Conservation (phyloP, 2,329 filamentous ascomycete genomes). For the Alternaria gaisen region DNA sequence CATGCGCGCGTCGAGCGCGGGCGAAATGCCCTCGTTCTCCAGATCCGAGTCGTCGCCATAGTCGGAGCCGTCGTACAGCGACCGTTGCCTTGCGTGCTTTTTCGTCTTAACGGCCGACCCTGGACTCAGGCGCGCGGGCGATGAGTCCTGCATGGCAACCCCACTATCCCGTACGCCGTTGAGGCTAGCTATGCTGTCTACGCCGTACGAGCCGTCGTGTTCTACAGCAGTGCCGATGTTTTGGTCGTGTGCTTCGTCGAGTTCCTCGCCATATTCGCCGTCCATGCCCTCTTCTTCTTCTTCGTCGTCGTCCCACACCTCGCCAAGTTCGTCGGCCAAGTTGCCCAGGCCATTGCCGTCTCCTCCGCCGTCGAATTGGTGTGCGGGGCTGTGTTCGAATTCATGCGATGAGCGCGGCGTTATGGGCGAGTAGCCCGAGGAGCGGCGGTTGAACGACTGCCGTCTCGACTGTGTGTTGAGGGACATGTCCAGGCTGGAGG, state of each 20-base stretch:
- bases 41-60: slow-evolving; percentile 77
- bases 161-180: slow-evolving; percentile 57
- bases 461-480: slow-evolving; percentile 48
- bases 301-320: slow-evolving; percentile 73
- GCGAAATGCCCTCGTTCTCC: slow-evolving; percentile 72
- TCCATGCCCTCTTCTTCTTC: slow-evolving; percentile 68
- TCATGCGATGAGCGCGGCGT: slow-evolving; percentile 53
- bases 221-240: slow-evolving; percentile 46
- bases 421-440: slow-evolving; percentile 58
- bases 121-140: slow-evolving; percentile 51
- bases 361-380: slow-evolving; percentile 49
- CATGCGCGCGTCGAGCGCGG: slow-evolving; percentile 73
- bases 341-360: slow-evolving; percentile 73
- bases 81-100: slow-evolving; percentile 55
- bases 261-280: slow-evolving; percentile 49
- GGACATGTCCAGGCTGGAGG: slow-evolving; percentile 55
- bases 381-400: slow-evolving; percentile 52
- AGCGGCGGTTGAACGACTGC: slow-evolving; percentile 51
- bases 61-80: slow-evolving; percentile 75
- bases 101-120: slow-evolving; percentile 41
- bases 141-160: slow-evolving; percentile 55
- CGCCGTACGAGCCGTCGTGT: slow-evolving; percentile 44
- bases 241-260: slow-evolving; percentile 37
- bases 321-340: slow-evolving; percentile 81
- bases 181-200: slow-evolving; percentile 23